Base-by-base conservation (phyloP, 164 flowering plant species). In the Nymphaea colorata region DNA sequence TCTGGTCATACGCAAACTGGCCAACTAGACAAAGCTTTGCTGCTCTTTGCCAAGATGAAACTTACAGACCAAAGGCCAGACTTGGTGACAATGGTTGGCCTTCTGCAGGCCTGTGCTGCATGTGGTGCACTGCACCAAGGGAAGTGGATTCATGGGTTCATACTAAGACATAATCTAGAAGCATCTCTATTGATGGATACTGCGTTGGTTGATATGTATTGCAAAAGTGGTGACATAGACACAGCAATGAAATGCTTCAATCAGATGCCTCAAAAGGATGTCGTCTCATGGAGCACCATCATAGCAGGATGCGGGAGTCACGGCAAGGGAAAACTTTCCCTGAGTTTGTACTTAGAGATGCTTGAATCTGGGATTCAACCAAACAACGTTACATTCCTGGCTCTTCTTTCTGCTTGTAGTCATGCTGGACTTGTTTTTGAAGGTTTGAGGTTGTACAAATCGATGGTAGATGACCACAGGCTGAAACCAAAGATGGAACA, bases 21-120 rank as follows among this genome's bases (percentile, higher is more conserved):
- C 57, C 61, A 81, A 64, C 71, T 87, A 59, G 64, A 44, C 16
- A 65, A 82, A 64, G 93, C 88, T 3, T 70, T 92, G 45, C 53
- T 5, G 15, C 74, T 87, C 43, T 85, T 92, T 74, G 73, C 75
- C 64, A 76, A 82, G 62, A 90, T 92, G 96, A 86, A 82, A 65
- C 25, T 7, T 64, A 71, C 73, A 43, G 44, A 44, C 44, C 82
- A 79, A 71, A 72, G 66, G 66, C 87, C 94, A 47, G 88, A 91
- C 71, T 78, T 82, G 15, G 68, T 89, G 64, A 91, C 96, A 10
- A 73, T 89, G 17, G 81, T 83, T 36, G 81, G 91, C 55, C 91
- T 92, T 61, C 90, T 92, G 55, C 94, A 84, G 76, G 87, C 83
- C 59, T 92, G 96, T 84, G 87, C 94, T 66, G 83, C 86, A 67